phyloP scores from a whole-genome alignment of 1,284 basidiomycete species.

The Heterobasidion occidentale region DNA sequence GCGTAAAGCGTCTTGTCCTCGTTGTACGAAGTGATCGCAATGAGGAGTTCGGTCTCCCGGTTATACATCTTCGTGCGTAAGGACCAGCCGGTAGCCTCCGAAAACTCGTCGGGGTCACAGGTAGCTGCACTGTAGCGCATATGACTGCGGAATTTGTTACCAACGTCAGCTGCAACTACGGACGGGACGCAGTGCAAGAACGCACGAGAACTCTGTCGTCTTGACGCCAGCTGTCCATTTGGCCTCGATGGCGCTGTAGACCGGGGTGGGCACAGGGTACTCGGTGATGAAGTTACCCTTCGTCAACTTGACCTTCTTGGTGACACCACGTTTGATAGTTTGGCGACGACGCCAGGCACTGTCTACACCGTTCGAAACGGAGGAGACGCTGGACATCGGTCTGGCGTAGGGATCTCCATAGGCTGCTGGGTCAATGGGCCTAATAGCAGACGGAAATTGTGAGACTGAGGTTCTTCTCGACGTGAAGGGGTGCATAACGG shows the following conservation, averaged over 20 bases:
- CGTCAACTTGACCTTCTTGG: slow-evolving; percentile 90
- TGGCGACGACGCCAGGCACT: slow-evolving; percentile 81
- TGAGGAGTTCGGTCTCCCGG: slow-evolving; percentile 88
- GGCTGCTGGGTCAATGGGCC: slow-evolving; percentile 50
- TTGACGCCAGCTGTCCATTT: slow-evolving; percentile 62
- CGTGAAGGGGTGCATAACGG: slow-evolving; percentile 1
- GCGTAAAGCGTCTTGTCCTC: slow-evolving; percentile 93
- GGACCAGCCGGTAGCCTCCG: slow-evolving; percentile 73
- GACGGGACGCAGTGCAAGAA: slow-evolving; percentile 9
- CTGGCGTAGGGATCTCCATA: slow-evolving; percentile 66
- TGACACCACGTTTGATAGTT: slow-evolving; percentile 87
- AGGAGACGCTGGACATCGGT: slow-evolving; percentile 57
- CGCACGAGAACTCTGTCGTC: slow-evolving; percentile 81
- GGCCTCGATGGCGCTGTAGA: slow-evolving; percentile 78
- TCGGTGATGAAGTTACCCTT: slow-evolving; percentile 89
- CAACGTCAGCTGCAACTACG: slow-evolving; percentile 2
- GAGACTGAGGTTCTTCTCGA: not conserved
- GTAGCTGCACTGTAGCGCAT: slow-evolving; percentile 94
- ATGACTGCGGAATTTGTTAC: slow-evolving; percentile 39
- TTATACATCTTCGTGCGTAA: slow-evolving; percentile 82
- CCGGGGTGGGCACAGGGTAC: slow-evolving; percentile 84
- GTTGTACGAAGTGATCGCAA: slow-evolving; percentile 86
- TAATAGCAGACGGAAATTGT: slow-evolving; percentile 17
- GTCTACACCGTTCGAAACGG: slow-evolving; percentile 58
- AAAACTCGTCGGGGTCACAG: slow-evolving; percentile 92